Conservation (phyloP, 2,329 filamentous ascomycete species). For the Fusarium aywerte region DNA sequence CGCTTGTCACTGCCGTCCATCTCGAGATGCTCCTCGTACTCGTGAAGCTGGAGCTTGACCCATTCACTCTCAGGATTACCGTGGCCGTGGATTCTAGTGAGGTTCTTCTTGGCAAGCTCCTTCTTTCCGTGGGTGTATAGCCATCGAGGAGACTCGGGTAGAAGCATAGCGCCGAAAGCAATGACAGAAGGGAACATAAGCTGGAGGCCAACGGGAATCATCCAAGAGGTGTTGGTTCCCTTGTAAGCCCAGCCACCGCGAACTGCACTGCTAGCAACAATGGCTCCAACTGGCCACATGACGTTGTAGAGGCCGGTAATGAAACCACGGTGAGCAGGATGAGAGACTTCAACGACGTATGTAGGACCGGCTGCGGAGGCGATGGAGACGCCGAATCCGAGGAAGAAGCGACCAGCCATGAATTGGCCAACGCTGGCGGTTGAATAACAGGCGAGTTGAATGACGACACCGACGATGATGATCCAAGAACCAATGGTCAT, state of each 20-base stretch:
- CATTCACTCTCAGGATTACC: slow-evolving; percentile 52
- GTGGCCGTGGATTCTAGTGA: slow-evolving; percentile 56
- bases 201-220: slow-evolving; percentile 55
- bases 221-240: slow-evolving; percentile 51
- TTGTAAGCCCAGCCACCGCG: slow-evolving; percentile 53
- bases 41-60: slow-evolving; percentile 53
- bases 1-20: slow-evolving; percentile 59
- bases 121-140: slow-evolving; percentile 52
- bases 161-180: slow-evolving; percentile 45
- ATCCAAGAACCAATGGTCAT: slow-evolving; percentile 58
- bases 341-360: slow-evolving; percentile 60
- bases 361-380: slow-evolving; percentile 59
- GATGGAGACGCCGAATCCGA: slow-evolving; percentile 66
- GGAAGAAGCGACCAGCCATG: slow-evolving; percentile 67
- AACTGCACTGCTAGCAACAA: slow-evolving; percentile 59
- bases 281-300: slow-evolving; percentile 59
- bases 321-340: slow-evolving; percentile 58
- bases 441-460: slow-evolving; percentile 55
- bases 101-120: slow-evolving; percentile 44
- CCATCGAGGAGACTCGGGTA: slow-evolving; percentile 55
- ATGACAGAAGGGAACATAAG: slow-evolving; percentile 54
- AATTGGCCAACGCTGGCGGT: slow-evolving; percentile 52
- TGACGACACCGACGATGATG: slow-evolving; percentile 58
- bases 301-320: slow-evolving; percentile 67
- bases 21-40: slow-evolving; percentile 58